Conservation (phyloP, 331 rosid genomes). For the Dryas integrifolia region DNA sequence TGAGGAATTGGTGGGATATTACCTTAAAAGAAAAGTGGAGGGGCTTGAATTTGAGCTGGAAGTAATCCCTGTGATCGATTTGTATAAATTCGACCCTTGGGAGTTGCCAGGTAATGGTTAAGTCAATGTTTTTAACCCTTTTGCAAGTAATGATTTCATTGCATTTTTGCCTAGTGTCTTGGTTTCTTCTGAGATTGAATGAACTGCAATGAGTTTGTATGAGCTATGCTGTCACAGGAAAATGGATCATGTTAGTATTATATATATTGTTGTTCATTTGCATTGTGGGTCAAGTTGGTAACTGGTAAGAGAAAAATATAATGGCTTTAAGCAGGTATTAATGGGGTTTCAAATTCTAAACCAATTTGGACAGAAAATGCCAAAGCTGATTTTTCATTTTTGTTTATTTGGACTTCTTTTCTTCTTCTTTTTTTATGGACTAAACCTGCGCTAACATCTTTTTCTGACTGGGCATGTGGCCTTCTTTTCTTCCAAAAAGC, state of each 20-base stretch:
- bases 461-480: conserved; percentile 21
- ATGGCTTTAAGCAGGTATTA: not conserved
- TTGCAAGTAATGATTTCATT: not conserved
- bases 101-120: conserved; percentile 75
- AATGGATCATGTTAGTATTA: not conserved
- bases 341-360: not conserved
- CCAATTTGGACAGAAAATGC: conserved; percentile 40
- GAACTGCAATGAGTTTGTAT: not conserved
- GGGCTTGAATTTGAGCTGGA: conserved; percentile 86
- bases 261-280: too few relatives aligned
- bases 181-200: not conserved
- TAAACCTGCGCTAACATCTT: conserved; percentile 11
- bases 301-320: not conserved
- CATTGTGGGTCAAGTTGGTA: too few relatives aligned
- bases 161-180: not conserved
- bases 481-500: conserved; percentile 40
- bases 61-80: conserved; percentile 78
- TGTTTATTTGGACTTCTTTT: conserved; percentile 24
- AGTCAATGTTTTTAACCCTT: conserved; percentile 4
- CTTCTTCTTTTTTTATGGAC: conserved; percentile 19
- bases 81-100: conserved; percentile 93
- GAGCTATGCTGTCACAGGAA: not conserved
- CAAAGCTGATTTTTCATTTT: conserved; percentile 21
- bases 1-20: conserved; percentile 81
- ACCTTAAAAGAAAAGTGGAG: conserved; percentile 78